Base-by-base conservation (phyloP, 2,329 filamentous ascomycete species). In the Ophiostoma ulmi region DNA sequence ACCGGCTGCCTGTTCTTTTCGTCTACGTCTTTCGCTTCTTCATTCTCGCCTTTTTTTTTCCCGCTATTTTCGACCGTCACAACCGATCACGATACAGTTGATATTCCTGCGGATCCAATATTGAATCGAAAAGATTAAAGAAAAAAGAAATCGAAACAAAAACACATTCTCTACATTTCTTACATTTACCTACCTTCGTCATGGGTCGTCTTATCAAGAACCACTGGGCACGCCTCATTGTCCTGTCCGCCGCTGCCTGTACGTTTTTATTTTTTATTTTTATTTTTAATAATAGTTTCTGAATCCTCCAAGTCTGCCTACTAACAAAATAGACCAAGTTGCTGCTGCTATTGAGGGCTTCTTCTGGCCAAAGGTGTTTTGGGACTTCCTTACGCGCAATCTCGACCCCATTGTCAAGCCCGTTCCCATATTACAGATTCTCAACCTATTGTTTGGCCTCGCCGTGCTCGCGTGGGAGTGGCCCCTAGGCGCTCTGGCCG, bases 171-270 rank as follows among this genome's bases (percentile, higher is more conserved):
- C 22, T 38, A 38, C 17, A 63, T 6, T 38, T 26, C 6, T 22
- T 38, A 36, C n/a, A 63, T 31, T 20, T 22, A 22, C 26, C 36
- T 36, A 36, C 22, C 65, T 68, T 67, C 80, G 83, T 75, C 74
- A 99, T 99, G 95, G 95, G 95, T 81, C 95, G 91, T 82, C 89
- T 99, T 79, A 98, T 99, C 84, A 99, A 99, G 87, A 98, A 98
- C 84, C 95, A 99, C 84, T 97, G 93, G 93, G 95, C 93, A 76
- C 91, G 95, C 73, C 89, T 99, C 77, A 95, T 99, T 78, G 87
- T 97, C 80, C 84, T 99, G 79, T 92, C 92, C 38, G 93, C 95
- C 52, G 90, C 92, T 75, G 80, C 84, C 71, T 94, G 91, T 93
- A 88, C 73, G 84, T 82, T 38, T 17, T 58, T 44, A 1, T 35